Conservation (phyloP, 2,329 filamentous ascomycete species). For the Botrytis medusae region DNA sequence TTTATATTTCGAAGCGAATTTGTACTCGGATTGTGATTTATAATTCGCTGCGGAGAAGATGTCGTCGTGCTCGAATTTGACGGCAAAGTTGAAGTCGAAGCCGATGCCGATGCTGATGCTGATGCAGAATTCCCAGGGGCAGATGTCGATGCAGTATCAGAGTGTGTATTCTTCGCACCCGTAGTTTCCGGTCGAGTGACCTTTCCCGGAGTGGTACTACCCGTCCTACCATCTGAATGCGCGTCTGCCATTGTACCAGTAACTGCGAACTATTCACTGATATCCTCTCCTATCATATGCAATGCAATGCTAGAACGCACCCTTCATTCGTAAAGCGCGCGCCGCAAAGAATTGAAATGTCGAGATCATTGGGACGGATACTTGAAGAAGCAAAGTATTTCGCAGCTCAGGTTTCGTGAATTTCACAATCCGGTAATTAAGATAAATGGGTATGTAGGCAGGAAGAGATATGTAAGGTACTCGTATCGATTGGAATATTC, state of each 20-base stretch:
- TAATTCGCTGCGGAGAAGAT: background rate
- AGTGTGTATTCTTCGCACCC: background rate
- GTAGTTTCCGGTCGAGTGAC: background rate
- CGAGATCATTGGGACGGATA: slow-evolving; percentile 8
- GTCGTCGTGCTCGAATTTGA: background rate
- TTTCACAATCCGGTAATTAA: background rate
- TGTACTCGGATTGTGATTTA: background rate
- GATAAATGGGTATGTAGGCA: background rate
- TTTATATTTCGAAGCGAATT: slow-evolving; percentile 6
- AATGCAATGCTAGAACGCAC: background rate
- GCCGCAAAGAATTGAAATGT: background rate
- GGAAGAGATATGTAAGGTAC: background rate
- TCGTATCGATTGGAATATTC: background rate
- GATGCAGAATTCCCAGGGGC: background rate
- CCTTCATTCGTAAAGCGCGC: background rate
- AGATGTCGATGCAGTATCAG: background rate
- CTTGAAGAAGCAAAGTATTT: background rate
- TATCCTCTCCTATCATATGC: background rate
- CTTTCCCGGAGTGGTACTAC: background rate
- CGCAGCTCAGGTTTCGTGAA: slow-evolving; percentile 17
- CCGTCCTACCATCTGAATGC: background rate
- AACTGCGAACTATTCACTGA: background rate
- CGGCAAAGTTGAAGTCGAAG: background rate
- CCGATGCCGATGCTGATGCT: background rate
- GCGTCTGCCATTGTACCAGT: background rate